phyloP scores from a whole-genome alignment of 805 yeast genomes.

The Cyberlindnera saturnus region DNA sequence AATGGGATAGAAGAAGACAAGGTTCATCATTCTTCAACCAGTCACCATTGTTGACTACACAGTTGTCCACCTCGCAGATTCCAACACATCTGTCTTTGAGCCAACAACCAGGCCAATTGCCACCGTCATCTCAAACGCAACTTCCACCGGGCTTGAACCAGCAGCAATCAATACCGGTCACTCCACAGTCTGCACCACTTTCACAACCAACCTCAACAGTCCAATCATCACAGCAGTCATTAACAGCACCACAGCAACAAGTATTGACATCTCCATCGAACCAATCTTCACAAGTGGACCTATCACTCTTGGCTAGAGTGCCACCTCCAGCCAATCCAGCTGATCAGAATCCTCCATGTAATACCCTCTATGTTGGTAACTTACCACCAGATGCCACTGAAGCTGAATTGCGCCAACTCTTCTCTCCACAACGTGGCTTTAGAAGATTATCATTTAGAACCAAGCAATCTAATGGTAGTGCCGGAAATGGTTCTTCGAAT shows the following conservation, averaged over 20 bases:
- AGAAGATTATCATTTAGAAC: conserved; percentile 89
- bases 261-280: conserved; percentile 1
- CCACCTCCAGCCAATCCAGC: conserved; percentile 97
- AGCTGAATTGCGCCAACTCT: conserved; percentile 80
- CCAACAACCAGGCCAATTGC: conserved; percentile 4
- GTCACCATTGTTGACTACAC: conserved; percentile 21
- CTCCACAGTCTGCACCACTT: conserved; percentile 5
- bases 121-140: conserved; percentile 6
- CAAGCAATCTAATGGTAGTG: conserved; percentile 41
- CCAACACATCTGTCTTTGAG: conserved; percentile 20
- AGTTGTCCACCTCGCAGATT: conserved; percentile 18
- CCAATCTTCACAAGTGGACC: conserved; percentile 43
- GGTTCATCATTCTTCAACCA: conserved; percentile 44
- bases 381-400: conserved; percentile 96
- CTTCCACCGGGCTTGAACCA: conserved; percentile 1
- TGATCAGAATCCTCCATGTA: conserved; percentile 98
- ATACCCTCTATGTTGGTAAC: conserved; percentile 94
- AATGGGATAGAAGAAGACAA: conserved; percentile 49
- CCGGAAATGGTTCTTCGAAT: conserved; percentile 23
- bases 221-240: conserved; percentile 3
- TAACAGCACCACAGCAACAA: conserved; percentile 4
- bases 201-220: conserved; percentile 5
- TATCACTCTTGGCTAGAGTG: conserved; percentile 68
- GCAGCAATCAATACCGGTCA: background rate
- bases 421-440: conserved; percentile 87